Percentiles rank a stretch among this genome's conserved stretches.
These are phyloP conservation scores for Aspergillus glaucus DNA, from an alignment of 2,329 filamentous ascomycete genomes.

Conservation along the genomic window DNA sequence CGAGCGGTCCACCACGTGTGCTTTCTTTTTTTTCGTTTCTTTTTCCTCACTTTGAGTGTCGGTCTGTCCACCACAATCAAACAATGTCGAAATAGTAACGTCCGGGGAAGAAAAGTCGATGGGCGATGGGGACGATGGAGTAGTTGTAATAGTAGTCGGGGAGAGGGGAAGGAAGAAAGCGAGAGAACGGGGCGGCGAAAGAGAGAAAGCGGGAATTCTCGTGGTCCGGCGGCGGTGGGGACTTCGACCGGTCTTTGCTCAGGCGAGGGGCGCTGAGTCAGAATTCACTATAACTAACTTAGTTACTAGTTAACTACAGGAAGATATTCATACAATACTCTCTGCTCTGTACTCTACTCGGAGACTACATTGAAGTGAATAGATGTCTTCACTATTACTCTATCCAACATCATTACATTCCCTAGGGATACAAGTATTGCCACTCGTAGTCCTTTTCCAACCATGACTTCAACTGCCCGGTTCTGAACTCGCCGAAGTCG, in stretches of 20 bases:
- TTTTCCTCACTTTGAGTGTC: not conserved
- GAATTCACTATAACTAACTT: not conserved
- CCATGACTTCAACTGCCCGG: constrained; percentile 7
- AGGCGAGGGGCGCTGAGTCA: not conserved
- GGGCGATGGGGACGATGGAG: not conserved
- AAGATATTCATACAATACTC: too few relatives aligned
- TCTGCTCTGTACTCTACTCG: too few relatives aligned
- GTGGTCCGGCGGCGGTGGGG: not conserved
- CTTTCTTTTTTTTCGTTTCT: not conserved
- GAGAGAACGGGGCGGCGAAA: constrained; percentile 3
- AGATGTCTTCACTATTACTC: too few relatives aligned
- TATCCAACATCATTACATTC: not conserved
- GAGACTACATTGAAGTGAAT: too few relatives aligned
- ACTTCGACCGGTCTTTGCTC: not conserved
- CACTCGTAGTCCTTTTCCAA: constrained; percentile 3
- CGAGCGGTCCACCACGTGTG: not conserved
- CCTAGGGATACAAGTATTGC: not conserved
- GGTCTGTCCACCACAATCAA: not conserved
- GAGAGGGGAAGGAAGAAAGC: not conserved
- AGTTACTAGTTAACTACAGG: too few relatives aligned
- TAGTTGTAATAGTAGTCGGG: not conserved
- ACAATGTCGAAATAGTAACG: not conserved
- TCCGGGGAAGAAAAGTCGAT: not conserved
- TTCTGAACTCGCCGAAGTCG: constrained; percentile 8
- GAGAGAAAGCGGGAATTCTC: constrained; percentile 2